Percentiles rank a stretch among this genome's conserved stretches.
Evolutionary conservation across 495 filamentous ascomycete species (phyloP).

Genomic region (Talaromyces ruber): DNA sequence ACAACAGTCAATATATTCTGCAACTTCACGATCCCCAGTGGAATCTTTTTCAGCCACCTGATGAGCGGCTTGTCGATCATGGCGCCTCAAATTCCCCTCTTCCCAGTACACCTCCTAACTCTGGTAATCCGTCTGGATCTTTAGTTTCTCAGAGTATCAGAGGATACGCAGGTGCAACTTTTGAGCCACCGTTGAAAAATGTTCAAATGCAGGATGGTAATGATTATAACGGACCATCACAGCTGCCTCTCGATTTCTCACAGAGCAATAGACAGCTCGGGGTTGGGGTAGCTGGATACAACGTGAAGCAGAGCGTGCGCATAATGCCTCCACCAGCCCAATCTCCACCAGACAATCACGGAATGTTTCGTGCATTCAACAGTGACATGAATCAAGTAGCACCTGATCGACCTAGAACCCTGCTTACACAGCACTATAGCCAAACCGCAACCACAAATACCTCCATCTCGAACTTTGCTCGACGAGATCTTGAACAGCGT

Average conservation of each 20-base stretch:
- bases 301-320: neutral
- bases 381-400: neutral
- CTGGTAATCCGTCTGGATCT: neutral
- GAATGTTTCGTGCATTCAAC: neutral
- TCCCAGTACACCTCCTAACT: neutral
- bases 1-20: neutral
- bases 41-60: neutral
- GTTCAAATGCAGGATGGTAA: neutral
- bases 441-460: neutral
- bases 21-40: neutral
- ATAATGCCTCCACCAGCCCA: neutral
- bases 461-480: neutral
- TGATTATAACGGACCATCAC: neutral
- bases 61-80: neutral
- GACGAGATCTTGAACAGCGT: neutral
- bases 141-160: neutral
- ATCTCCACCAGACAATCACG: neutral
- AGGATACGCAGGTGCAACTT: neutral
- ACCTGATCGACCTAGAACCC: neutral
- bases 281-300: neutral
- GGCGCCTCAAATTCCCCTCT: neutral
- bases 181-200: neutral
- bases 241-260: neutral
- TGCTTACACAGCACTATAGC: neutral
- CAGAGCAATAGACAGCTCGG: neutral